Percentiles rank a stretch among this genome's conserved stretches.
phyloP scores from a whole-genome alignment of 352 stramenopile species.

The Phytophthora litchii region DNA sequence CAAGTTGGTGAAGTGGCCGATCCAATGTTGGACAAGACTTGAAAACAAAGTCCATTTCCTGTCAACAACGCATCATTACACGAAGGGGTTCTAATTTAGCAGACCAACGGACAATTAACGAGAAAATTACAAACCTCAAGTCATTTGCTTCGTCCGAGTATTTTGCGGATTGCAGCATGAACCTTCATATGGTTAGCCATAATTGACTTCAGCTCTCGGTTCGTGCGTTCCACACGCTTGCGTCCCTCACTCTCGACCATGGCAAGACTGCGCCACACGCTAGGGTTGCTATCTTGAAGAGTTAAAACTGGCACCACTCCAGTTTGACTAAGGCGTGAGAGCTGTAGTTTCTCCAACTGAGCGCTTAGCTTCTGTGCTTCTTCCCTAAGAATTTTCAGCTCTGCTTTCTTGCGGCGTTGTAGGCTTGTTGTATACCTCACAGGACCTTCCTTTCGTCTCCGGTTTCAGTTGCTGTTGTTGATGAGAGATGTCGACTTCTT shows the following conservation, averaged over 20 bases:
- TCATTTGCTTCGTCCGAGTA: constrained; percentile 20
- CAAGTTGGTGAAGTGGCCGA: constrained; percentile 5
- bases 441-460: constrained; percentile 22
- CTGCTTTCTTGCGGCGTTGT: constrained; percentile 31
- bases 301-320: background rate
- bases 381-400: constrained; percentile 16
- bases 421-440: constrained; percentile 29
- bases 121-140: constrained; percentile 9
- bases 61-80: background rate
- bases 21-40: constrained; percentile 11
- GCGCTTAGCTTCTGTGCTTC: constrained; percentile 16
- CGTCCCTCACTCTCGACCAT: constrained; percentile 28
- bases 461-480: constrained; percentile 11
- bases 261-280: constrained; percentile 16
- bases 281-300: background rate
- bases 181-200: constrained; percentile 28
- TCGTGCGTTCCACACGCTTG: constrained; percentile 27
- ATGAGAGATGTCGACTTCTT: background rate
- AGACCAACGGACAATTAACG: background rate
- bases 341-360: constrained; percentile 16
- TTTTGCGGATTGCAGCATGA: constrained; percentile 10
- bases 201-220: constrained; percentile 29
- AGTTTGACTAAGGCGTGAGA: constrained; percentile 13
- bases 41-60: constrained; percentile 28
- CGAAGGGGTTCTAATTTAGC: background rate